Evolutionary conservation across 306 rosid genomes (phyloP), one percentile per base, ranked within the genome.

Genomic region (Leucaena leucocephala): DNA sequence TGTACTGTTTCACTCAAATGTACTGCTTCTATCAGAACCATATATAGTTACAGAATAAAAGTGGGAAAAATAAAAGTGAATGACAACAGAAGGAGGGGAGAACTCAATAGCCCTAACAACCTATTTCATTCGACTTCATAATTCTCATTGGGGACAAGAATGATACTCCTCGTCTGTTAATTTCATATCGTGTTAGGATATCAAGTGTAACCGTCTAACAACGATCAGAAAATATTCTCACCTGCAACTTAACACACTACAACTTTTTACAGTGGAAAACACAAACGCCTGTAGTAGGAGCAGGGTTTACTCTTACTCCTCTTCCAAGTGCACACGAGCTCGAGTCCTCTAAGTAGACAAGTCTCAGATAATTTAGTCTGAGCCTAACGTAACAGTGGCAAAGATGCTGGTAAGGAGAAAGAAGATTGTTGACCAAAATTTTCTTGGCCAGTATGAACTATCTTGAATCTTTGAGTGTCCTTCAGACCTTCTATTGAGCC

Each of bases 191-290:
- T 62, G 90, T 89, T 78, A 81, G 86, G 83, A 78, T 74, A 76
- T 80, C 7, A 66, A 54, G 79, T 46, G 72, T 76, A 59, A 85
- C 68, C 69, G 61, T 78, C 84, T 66, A 73, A 81, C 72, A 80
- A 80, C 82, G 80, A 77, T 65, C 70, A 80, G 66, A 69, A 50
- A 78, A 74, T 74, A 89, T 50, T 81, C 83, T 81, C 77, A 78
- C 81, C 86, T 83, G 82, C 80, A 83, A 76, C 88, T 81, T 78
- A 59, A 77, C 86, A 83, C 79, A 34, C 89, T 85, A 86, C 83
- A 74, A 45, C 83, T 91, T 27, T 91, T 86, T 89, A 91, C 97
- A 88, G 88, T 80, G 84, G 87, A 83, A 81, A 82, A 59, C 66
- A 79, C 75, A 46, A 39, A 61, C 69, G 80, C 78, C 76, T 78